Evolutionary conservation across 2,329 filamentous ascomycete species (phyloP).

Genomic region (Aspergillus terreus): DNA sequence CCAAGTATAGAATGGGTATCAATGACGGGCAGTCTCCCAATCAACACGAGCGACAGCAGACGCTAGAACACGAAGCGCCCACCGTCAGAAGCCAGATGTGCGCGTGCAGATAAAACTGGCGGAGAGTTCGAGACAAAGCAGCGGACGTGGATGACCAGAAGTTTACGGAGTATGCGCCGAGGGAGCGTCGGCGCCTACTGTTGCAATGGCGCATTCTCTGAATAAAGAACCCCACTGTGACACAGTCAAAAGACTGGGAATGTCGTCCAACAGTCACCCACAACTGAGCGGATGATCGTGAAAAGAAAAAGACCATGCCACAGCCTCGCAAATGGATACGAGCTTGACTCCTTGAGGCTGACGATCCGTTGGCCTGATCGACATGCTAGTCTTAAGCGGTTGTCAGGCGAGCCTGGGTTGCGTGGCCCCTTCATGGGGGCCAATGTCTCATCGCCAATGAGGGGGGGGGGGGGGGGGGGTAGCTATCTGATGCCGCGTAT

Average conservation of each 20-base stretch:
- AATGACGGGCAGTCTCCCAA: conserved; percentile 1
- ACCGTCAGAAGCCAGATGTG: background rate
- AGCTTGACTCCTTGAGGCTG: background rate
- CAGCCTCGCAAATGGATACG: background rate
- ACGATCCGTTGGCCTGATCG: background rate
- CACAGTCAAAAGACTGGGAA: too few relatives aligned
- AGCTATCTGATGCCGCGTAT: too few relatives aligned
- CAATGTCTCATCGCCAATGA: background rate
- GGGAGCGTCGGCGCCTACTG: background rate
- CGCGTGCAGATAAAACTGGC: background rate
- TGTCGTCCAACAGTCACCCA: too few relatives aligned
- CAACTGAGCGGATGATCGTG: background rate
- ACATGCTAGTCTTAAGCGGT: background rate
- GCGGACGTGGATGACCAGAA: background rate
- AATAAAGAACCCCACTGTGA: too few relatives aligned
- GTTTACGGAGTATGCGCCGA: background rate
- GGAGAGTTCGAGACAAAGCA: background rate
- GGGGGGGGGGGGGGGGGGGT: too few relatives aligned
- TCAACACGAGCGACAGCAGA: background rate
- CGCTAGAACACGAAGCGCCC: conserved; percentile 4
- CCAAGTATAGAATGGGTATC: conserved; percentile 6
- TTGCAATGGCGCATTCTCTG: background rate
- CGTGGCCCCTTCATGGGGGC: conserved; percentile 2
- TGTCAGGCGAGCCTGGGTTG: background rate
- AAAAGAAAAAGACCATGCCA: background rate